Conservation (phyloP, 805 yeast species). For the Candida qinlingensis region DNA sequence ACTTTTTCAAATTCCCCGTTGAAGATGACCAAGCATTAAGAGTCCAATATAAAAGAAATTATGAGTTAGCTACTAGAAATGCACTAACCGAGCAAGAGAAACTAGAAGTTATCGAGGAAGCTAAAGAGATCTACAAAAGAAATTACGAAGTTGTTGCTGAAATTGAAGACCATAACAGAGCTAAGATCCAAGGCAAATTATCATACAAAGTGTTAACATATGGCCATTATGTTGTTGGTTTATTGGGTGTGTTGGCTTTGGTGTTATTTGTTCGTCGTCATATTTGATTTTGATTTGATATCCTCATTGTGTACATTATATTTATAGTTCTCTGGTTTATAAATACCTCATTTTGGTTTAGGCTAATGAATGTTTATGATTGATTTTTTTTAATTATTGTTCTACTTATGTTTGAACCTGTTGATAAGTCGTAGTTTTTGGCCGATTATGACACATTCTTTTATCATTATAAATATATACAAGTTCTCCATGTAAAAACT, state of each 20-base stretch:
- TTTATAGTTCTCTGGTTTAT: no score
- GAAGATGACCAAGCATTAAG: constrained; percentile 64
- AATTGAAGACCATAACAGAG: constrained; percentile 60
- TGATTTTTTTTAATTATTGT: not conserved
- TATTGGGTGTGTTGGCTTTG: constrained; percentile 28
- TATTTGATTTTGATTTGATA: constrained; percentile 8
- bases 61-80: constrained; percentile 71
- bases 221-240: constrained; percentile 43
- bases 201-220: constrained; percentile 48
- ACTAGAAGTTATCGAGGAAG: constrained; percentile 60
- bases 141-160: constrained; percentile 58
- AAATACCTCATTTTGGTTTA: no score
- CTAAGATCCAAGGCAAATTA: constrained; percentile 49
- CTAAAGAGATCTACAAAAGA: constrained; percentile 59
- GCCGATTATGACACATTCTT: no score
- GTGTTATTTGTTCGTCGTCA: constrained; percentile 31
- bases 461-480: no score
- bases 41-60: constrained; percentile 63
- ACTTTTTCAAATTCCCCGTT: constrained; percentile 65
- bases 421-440: no score
- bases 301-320: not conserved
- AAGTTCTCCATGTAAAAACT: no score
- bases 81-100: constrained; percentile 67
- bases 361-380: constrained; percentile 4
- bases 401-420: not conserved